phyloP scores from a whole-genome alignment of 768 basidiomycete species.

The Hysterangium stoloniferum region DNA sequence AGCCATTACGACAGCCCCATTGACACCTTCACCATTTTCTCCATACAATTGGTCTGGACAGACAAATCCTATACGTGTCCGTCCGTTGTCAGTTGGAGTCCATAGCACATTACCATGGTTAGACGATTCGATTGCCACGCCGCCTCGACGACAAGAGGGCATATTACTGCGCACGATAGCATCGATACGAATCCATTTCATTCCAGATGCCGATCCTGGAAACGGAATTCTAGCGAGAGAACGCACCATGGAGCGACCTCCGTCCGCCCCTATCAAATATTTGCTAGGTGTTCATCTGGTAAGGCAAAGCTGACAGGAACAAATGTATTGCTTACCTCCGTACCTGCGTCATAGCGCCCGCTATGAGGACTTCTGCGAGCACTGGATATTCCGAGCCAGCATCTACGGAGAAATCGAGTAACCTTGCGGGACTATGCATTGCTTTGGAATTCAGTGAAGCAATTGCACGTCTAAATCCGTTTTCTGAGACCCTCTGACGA shows the following conservation, averaged over 20 bases:
- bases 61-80: conserved; percentile 5
- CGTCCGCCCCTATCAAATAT: conserved; percentile 12
- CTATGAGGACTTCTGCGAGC: background rate
- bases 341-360: background rate
- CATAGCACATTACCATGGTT: conserved; percentile 12
- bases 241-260: conserved; percentile 11
- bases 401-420: background rate
- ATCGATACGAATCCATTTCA: conserved; percentile 11
- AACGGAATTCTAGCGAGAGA: conserved; percentile 1
- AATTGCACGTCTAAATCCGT: conserved; percentile 1
- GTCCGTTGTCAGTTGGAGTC: conserved; percentile 9
- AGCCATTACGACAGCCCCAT: background rate
- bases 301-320: too few relatives aligned
- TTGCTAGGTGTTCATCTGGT: background rate
- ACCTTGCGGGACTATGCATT: background rate
- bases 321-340: background rate
- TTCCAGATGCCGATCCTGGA: background rate
- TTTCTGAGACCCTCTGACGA: conserved; percentile 10
- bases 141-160: conserved; percentile 4
- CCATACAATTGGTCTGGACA: background rate
- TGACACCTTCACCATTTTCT: background rate
- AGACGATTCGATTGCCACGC: conserved; percentile 9
- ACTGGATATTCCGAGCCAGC: background rate
- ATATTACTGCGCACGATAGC: conserved; percentile 9
- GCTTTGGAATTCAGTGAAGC: background rate